Base-by-base conservation (phyloP, 345 rosid species). In the Physaria fendleri region DNA sequence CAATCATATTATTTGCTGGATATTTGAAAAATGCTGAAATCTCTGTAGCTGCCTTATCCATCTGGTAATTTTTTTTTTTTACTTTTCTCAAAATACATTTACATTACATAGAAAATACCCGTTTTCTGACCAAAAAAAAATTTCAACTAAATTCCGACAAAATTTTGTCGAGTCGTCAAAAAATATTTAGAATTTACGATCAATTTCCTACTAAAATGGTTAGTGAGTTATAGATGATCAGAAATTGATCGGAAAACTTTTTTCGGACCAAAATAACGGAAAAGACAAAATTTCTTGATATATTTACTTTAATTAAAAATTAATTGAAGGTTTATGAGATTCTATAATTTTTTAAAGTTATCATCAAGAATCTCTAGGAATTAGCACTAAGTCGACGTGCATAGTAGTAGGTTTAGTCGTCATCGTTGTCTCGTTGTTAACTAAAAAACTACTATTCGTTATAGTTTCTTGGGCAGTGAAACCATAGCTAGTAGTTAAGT, bases 31-130 rank as follows among this genome's bases (percentile, higher is more conserved):
- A 81, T 78, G 85, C 85, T 37, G 73, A 69, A 61, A 62, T 69
- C 62, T 76, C 95, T 3, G 95, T 90, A 4, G 97, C 78, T 37
- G 91, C 89, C 3, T 52, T 88, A 65, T 83, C 96, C 14, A 78
- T 88, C 1, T 88, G 96, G 96, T 88, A 24, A 68, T 6, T 5
- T 15, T 6, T n/a, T n/a, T n/a, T n/a, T n/a, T n/a, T n/a, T n/a
- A n/a, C n/a, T n/a, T n/a, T n/a, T n/a, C n/a, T n/a, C n/a, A n/a
- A n/a, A n/a, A n/a, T n/a, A n/a, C n/a, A n/a, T n/a, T n/a, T n/a
- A n/a, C n/a, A n/a, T n/a, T n/a, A n/a, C n/a, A n/a, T n/a, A n/a
- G n/a, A n/a, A n/a, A n/a, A n/a, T n/a, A n/a, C n/a, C n/a, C n/a
- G n/a, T n/a, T n/a, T n/a, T n/a, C n/a, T n/a, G n/a, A n/a, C n/a